Conservation (phyloP, 108 stramenopile species). For the Pelagomonas calceolata region DNA sequence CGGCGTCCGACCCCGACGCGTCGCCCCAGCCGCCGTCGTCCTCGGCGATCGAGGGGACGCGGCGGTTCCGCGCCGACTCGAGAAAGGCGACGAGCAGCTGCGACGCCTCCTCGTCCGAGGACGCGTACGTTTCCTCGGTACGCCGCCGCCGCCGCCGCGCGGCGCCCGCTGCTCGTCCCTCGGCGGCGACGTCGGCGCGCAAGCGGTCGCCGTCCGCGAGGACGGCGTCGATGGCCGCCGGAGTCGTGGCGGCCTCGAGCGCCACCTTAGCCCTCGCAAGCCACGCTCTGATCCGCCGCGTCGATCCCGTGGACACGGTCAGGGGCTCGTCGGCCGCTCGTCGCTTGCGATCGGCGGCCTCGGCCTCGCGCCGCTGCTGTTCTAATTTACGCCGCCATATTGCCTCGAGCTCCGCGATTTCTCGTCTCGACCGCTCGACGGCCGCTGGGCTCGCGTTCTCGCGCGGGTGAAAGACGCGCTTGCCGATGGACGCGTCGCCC, state of each 20-base stretch:
- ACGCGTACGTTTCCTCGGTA: too few relatives aligned
- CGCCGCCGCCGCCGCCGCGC: too few relatives aligned
- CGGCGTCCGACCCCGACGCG: too few relatives aligned
- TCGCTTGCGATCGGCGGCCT: not conserved
- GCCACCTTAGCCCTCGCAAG: not conserved
- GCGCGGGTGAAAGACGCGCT: constrained; percentile 42
- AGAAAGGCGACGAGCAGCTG: not conserved
- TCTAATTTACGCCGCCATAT: not conserved
- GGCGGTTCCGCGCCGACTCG: not conserved
- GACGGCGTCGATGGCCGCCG: not conserved
- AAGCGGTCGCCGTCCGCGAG: not conserved
- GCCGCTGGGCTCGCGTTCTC: not conserved
- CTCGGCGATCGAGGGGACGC: not conserved
- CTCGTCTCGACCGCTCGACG: not conserved
- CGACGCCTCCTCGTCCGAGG: not conserved
- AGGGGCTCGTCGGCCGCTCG: not conserved
- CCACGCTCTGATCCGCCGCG: not conserved
- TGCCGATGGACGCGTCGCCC: constrained; percentile 83
- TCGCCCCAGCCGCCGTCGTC: too few relatives aligned
- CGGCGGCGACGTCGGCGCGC: not conserved
- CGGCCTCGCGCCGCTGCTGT: not conserved
- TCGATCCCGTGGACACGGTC: not conserved
- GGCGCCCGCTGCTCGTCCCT: not conserved
- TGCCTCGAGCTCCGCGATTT: not conserved
- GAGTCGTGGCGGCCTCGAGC: not conserved